Evolutionary conservation across 305 asterid species (phyloP).

Genomic region (Vinca major): DNA sequence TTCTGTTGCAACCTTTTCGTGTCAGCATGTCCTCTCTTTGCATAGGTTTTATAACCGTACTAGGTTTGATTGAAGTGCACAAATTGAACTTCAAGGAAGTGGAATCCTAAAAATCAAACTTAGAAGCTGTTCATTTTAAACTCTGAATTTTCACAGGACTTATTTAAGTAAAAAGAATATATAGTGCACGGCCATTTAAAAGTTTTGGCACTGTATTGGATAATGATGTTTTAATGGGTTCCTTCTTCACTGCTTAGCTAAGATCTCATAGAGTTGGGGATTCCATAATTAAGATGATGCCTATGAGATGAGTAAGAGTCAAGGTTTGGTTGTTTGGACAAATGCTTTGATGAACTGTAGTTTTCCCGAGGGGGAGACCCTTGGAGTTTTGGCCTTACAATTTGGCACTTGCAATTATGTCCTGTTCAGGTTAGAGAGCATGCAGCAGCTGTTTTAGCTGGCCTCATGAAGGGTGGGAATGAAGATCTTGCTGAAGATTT

Average conservation of each 20-base stretch:
- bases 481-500: constrained; percentile 64
- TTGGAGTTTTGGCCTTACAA: neutral
- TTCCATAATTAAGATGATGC: neutral
- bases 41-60: neutral
- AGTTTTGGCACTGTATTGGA: neutral
- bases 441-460: constrained; percentile 98
- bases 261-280: neutral
- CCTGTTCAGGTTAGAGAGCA: constrained; percentile 86
- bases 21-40: no score
- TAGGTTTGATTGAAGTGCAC: neutral
- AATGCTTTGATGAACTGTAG: neutral
- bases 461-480: constrained; percentile 92
- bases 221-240: neutral
- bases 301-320: neutral
- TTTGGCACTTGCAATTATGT: neutral
- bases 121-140: neutral
- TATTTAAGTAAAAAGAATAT: neutral
- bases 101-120: neutral
- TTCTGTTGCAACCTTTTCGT: neutral
- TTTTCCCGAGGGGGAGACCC: neutral
- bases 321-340: neutral
- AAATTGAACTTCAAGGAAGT: neutral
- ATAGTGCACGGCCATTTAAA: neutral
- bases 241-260: neutral
- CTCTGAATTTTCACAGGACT: neutral